Percentiles rank a stretch among this genome's conserved stretches.
Evolutionary conservation across 768 basidiomycete species (phyloP).

Genomic region (Mycena leptocephala): DNA sequence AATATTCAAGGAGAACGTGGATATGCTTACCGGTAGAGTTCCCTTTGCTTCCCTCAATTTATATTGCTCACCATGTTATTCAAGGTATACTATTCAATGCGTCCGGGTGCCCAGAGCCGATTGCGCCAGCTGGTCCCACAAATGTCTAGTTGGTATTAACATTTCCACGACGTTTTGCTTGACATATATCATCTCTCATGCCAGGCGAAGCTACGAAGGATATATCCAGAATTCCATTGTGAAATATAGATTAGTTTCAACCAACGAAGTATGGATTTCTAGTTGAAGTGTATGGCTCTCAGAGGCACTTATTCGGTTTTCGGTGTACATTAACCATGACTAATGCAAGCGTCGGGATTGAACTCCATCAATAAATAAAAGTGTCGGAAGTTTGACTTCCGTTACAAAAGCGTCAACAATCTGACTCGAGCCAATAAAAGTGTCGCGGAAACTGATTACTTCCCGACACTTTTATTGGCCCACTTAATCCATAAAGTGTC

Average conservation of each 20-base stretch:
- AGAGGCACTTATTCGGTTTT: too few relatives aligned
- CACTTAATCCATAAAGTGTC: too few relatives aligned
- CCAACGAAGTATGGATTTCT: constrained; percentile 10
- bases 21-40: constrained; percentile 6
- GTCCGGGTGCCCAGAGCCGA: background rate
- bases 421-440: too few relatives aligned
- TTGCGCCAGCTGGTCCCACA: constrained; percentile 9
- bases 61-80: background rate
- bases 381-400: too few relatives aligned
- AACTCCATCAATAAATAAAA: too few relatives aligned
- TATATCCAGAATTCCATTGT: constrained; percentile 1
- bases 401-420: too few relatives aligned
- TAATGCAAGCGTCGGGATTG: too few relatives aligned
- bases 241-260: constrained; percentile 14
- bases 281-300: too few relatives aligned
- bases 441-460: too few relatives aligned
- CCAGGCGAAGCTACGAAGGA: constrained; percentile 5
- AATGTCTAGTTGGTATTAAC: constrained; percentile 2
- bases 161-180: background rate
- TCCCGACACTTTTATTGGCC: too few relatives aligned
- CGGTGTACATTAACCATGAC: too few relatives aligned
- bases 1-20: constrained; percentile 14
- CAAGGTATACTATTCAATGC: constrained; percentile 2
- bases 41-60: background rate
- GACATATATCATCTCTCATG: constrained; percentile 11